Evolutionary conservation across 1,139 yeast genomes (phyloP).

Genomic region (Zygosaccharomyces sapae): DNA sequence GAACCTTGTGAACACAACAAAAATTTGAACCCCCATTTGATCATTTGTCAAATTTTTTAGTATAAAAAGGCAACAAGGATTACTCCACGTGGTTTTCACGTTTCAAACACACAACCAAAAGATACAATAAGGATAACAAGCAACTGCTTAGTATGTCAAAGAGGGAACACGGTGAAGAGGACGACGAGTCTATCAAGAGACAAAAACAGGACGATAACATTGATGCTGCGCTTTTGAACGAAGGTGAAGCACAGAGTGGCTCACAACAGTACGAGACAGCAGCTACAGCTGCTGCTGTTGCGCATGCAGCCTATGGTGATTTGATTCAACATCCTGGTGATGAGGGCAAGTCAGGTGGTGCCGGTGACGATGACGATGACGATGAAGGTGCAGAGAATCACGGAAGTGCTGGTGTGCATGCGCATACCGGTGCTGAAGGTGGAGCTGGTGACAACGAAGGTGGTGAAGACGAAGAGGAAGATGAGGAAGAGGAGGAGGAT

Average conservation of each 20-base stretch:
- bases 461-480: constrained; percentile 15
- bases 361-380: constrained; percentile 5
- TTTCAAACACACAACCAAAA: constrained; percentile 2
- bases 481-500: constrained; percentile 18
- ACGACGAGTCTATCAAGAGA: constrained; percentile 11
- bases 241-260: constrained; percentile 5
- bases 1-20: background rate
- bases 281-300: constrained; percentile 13
- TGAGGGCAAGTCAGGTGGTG: constrained; percentile 7
- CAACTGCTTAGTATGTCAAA: constrained; percentile 10
- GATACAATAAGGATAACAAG: background rate
- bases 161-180: constrained; percentile 11
- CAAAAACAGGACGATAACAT: constrained; percentile 18
- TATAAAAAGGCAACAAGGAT: constrained; percentile 3
- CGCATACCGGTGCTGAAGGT: constrained; percentile 5
- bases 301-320: constrained; percentile 15
- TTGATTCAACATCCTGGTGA: constrained; percentile 16
- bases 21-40: background rate
- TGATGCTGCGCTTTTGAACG: constrained; percentile 16
- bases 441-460: constrained; percentile 10
- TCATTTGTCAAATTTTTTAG: background rate
- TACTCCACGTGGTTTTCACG: constrained; percentile 19
- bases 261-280: constrained; percentile 13
- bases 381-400: constrained; percentile 4
- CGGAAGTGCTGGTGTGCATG: constrained; percentile 3